These are phyloP conservation scores for Quercus engelmannii DNA, from an alignment of 306 rosid genomes.

Conservation along the genomic window DNA sequence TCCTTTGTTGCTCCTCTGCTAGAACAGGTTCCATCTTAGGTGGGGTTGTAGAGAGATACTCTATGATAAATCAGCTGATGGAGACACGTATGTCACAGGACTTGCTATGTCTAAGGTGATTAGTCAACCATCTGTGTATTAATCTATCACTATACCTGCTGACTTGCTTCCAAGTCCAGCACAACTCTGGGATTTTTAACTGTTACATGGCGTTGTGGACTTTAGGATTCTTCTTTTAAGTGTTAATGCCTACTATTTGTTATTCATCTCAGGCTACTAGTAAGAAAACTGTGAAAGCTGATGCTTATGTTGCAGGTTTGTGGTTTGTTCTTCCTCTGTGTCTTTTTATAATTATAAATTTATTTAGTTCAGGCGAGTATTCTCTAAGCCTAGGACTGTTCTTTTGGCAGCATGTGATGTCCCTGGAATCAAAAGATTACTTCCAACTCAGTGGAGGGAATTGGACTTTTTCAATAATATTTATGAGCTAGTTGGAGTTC, in stretches of 20 bases:
- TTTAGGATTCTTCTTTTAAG: conserved; percentile 1
- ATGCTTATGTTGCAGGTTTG: conserved; percentile 96
- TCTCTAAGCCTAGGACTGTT: conserved; percentile 18
- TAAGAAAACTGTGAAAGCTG: conserved; percentile 80
- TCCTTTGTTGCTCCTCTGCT: conserved; percentile 17
- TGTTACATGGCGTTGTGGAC: not conserved
- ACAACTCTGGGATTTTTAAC: not conserved
- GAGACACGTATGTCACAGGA: conserved; percentile 65
- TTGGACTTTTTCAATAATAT: conserved; percentile 74
- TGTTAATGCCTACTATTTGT: conserved; percentile 4
- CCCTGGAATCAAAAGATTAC: conserved; percentile 90
- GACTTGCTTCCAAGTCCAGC: not conserved
- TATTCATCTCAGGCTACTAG: conserved; percentile 67
- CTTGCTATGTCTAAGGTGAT: conserved; percentile 80
- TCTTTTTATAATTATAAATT: not conserved
- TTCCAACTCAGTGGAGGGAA: conserved; percentile 85
- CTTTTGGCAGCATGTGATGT: conserved; percentile 88
- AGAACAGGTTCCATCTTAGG: conserved; percentile 93
- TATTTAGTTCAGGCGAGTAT: conserved; percentile 10
- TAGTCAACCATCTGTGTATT: not conserved
- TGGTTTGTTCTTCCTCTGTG: conserved; percentile 18
- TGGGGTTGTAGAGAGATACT: conserved; percentile 97
- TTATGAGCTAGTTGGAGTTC: conserved; percentile 88
- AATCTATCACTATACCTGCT: not conserved
- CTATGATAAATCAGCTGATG: conserved; percentile 69